Base-by-base conservation (phyloP, 106 monocot genomes). In the Platanthera guangdongensis region DNA sequence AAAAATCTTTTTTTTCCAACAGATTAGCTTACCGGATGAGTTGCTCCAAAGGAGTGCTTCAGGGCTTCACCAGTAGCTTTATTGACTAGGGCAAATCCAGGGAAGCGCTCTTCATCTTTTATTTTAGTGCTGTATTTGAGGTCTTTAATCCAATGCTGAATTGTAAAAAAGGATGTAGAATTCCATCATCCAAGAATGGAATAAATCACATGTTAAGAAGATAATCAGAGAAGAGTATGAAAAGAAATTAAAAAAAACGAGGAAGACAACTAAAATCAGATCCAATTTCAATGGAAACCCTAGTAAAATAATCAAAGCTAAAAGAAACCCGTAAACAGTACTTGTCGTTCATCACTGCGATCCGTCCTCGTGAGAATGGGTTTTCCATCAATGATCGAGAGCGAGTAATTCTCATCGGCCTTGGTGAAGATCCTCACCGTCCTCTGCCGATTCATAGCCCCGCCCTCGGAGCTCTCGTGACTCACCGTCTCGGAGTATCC, bases 81-180 rank as follows among this genome's bases (percentile, higher is more conserved):
- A 82, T 92, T 88, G 51, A 92, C 87, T 47, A 94, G 84, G 53
- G 91, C 89, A 82, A 94, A 94, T 39, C 78, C 74, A 0, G 94
- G 91, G 62, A 84, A 82, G 0, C 91, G 91, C 68, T 89, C 91
- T 69, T 86, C 85, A 75, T 94, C 94, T 83, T 89, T 87, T 74
- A 91, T 80, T 64, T 60, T 82, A 25, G 85, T 83, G 79, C 88
- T 85, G 79, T 72, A 82, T 64, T 79, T 89, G 82, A 87, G 77
- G 74, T 91, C 94, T 76, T 94, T 94, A 83, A 91, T 84, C 94
- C 94, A 94, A 69, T 91, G 94, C 94, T 94, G 67, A 49, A 75
- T 28, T 45, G 45, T 0, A 72, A 74, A 16, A 71, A 71, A 78
- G 53, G 13, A 75, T 21, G 75, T 72, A 50, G 15, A 19, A 50